phyloP scores from a whole-genome alignment of 2,329 filamentous ascomycete genomes.

The Fusarium nurragi region DNA sequence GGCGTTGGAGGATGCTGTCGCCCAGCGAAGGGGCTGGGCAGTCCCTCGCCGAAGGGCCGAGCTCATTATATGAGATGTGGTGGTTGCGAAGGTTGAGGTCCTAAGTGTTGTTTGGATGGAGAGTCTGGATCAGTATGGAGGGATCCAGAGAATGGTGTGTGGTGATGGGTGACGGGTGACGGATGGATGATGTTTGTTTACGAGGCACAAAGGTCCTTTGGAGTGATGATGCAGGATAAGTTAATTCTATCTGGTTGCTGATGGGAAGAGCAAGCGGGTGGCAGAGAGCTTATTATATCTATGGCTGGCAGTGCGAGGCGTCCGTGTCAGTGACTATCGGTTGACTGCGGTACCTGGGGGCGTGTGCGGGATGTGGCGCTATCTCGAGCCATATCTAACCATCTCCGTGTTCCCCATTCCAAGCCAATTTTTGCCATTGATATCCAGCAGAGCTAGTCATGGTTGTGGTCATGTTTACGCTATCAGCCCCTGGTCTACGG shows the following conservation, averaged over 20 bases:
- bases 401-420: conserved; percentile 29
- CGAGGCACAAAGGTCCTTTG: not conserved
- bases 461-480: conserved; percentile 12
- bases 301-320: not conserved
- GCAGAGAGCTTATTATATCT: conserved; percentile 34
- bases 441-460: conserved; percentile 23
- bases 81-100: not conserved
- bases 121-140: conserved; percentile 30
- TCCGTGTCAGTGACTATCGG: conserved; percentile 10
- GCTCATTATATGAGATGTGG: conserved; percentile 39
- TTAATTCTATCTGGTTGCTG: conserved; percentile 27
- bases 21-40: conserved; percentile 41
- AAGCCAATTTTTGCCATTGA: conserved; percentile 21
- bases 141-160: conserved; percentile 20
- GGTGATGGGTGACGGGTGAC: too few relatives aligned
- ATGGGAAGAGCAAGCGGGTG: conserved; percentile 19
- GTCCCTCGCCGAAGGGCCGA: conserved; percentile 42
- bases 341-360: conserved; percentile 30
- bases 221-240: conserved; percentile 33
- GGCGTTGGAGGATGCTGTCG: conserved; percentile 31
- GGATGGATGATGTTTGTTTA: conserved; percentile 25
- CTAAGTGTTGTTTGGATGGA: conserved; percentile 11
- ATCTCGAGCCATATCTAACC: conserved; percentile 26
- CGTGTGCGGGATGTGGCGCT: conserved; percentile 35
- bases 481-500: not conserved